Evolutionary conservation across 192 early-diverging fungal genomes (phyloP), one percentile per base, ranked within the genome.

Genomic region (Chytriomyces sp.): DNA sequence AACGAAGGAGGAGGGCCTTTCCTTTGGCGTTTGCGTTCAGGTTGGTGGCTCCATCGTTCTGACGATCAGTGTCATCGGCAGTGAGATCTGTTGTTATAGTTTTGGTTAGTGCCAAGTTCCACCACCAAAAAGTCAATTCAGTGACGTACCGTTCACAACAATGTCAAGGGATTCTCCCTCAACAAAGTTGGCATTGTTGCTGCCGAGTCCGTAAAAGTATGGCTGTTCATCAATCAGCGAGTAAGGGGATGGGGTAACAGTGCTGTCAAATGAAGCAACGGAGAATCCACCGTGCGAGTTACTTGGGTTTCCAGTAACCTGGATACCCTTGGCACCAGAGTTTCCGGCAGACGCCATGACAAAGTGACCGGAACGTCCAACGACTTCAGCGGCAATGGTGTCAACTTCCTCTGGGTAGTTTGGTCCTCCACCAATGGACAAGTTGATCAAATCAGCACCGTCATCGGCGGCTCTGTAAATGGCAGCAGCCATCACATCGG

Each of bases 361-460:
- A 61, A 77, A 61, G 61, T 60, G 46, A 20, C 89, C 83, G 5
- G 78, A 79, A n/a, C 53, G 50, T 11, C 82, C 64, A 26, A 93
- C 79, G n/a, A 76, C 75, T 20, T 89, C 84, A 53, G 90, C 88
- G 0, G 92, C 87, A 11, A 87, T 79, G 5, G 90, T 70, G 18
- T 91, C 86, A 47, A 88, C 83, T 47, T 92, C 91, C 68, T 81
- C 83, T 87, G 87, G 90, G 35, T 83, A 85, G 73, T 81, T 82
- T 16, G 86, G 82, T 7, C 87, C 92, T 60, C 76, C 76, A 67
- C 94, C 96, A 69, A 96, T 80, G 67, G 91, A 93, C 73, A 96
- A 85, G 84, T 92, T 95, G 80, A 97, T 92, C 57, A 97, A 77
- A 71, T 97, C 88, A 80, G 92, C 87, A 0, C 89, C 83, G 66